Conservation (phyloP, 1,139 yeast species). For the Protomyces arabidopsidicola region DNA sequence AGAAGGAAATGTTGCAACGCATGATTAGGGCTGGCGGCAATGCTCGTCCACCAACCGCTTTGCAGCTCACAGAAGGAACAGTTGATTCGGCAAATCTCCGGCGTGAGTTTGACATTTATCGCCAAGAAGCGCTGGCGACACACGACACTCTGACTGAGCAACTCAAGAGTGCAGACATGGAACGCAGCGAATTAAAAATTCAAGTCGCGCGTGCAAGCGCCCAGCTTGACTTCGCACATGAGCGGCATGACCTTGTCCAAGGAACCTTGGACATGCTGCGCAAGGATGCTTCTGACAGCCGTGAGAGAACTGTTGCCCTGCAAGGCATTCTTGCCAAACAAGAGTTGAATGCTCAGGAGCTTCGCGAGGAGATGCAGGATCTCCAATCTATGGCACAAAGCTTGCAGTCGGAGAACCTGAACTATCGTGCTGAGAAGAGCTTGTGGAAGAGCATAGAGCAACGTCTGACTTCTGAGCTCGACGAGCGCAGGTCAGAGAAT, state of each 20-base stretch:
- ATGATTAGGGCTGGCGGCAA: slow-evolving; percentile 40
- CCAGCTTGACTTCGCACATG: slow-evolving; percentile 46
- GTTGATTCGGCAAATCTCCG: slow-evolving; percentile 34
- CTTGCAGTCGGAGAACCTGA: slow-evolving; percentile 47
- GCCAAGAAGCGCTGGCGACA: slow-evolving; percentile 45
- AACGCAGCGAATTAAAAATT: slow-evolving; percentile 50
- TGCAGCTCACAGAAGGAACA: background rate
- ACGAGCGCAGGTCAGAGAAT: slow-evolving; percentile 56
- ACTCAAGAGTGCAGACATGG: slow-evolving; percentile 43
- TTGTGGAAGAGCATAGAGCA: slow-evolving; percentile 50
- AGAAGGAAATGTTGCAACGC: slow-evolving; percentile 61
- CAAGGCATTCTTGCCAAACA: slow-evolving; percentile 54
- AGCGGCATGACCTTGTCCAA: slow-evolving; percentile 42
- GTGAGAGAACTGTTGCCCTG: slow-evolving; percentile 46
- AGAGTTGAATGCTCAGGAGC: slow-evolving; percentile 55
- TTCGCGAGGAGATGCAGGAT: slow-evolving; percentile 52
- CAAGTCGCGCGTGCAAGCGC: slow-evolving; percentile 49
- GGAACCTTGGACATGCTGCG: slow-evolving; percentile 43
- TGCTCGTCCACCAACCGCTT: slow-evolving; percentile 33
- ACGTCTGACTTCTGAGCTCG: slow-evolving; percentile 54
- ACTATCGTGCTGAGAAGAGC: slow-evolving; percentile 54
- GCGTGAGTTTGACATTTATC: slow-evolving; percentile 41
- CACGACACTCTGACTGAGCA: slow-evolving; percentile 45
- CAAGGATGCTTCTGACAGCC: slow-evolving; percentile 48
- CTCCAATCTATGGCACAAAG: slow-evolving; percentile 44